Percentiles rank a stretch among this genome's conserved stretches.
These are phyloP conservation scores for Eragrostis tef DNA, from an alignment of 202 grass and related monocot species.

Conservation along the genomic window DNA sequence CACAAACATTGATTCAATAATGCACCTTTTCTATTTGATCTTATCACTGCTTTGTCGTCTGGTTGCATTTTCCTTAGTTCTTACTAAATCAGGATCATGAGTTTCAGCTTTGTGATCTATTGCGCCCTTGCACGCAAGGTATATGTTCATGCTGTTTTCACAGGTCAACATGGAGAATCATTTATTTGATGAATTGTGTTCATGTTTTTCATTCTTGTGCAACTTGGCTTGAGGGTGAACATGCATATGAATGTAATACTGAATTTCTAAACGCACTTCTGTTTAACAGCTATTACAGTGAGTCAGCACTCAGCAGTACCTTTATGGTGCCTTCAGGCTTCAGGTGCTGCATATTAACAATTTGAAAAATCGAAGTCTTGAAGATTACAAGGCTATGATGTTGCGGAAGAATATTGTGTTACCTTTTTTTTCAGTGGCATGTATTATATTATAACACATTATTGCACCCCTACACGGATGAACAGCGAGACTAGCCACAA, in stretches of 20 bases:
- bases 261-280: neutral
- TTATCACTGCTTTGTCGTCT: neutral
- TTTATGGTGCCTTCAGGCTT: constrained; percentile 9
- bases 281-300: neutral
- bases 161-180: neutral
- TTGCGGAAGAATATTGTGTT: constrained; percentile 9
- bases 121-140: neutral
- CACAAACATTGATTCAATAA: neutral
- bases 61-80: neutral
- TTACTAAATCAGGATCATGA: too few species aligned
- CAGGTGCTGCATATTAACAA: neutral
- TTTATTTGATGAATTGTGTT: neutral
- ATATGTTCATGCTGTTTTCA: constrained; percentile 2
- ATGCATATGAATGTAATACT: neutral
- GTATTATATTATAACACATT: neutral
- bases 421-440: neutral
- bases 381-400: constrained; percentile 11
- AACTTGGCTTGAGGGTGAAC: neutral
- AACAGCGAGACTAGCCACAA: constrained; percentile 28
- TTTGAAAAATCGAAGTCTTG: neutral
- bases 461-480: neutral
- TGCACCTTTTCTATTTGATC: neutral
- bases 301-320: neutral
- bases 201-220: neutral
- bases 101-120: neutral